Conservation (phyloP, 768 basidiomycete genomes). For the Xanthoconium stramineum region DNA sequence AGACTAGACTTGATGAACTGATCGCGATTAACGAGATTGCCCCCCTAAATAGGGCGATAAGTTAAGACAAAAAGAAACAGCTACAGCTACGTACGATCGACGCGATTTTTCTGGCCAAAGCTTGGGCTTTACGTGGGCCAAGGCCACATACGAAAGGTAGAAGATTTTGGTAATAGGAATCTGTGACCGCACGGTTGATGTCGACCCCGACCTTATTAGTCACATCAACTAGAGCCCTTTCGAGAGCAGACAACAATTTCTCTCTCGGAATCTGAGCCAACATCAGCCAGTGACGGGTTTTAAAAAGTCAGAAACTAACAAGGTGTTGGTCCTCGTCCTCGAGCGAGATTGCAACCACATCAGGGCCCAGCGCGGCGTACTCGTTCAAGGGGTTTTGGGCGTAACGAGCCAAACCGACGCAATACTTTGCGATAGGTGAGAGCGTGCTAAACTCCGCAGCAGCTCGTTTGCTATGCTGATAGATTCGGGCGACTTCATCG, state of each 20-base stretch:
- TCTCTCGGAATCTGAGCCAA: constrained; percentile 73
- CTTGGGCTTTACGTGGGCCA: constrained; percentile 91
- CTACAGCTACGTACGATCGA: constrained; percentile 51
- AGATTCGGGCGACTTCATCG: constrained; percentile 92
- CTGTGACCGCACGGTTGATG: constrained; percentile 88
- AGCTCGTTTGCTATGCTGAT: constrained; percentile 86
- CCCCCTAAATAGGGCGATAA: constrained; percentile 53
- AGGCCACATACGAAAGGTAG: constrained; percentile 91
- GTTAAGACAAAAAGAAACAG: background rate
- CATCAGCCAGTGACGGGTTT: constrained; percentile 4
- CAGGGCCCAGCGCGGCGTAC: constrained; percentile 83
- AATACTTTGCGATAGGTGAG: constrained; percentile 81
- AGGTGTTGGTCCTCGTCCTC: constrained; percentile 85
- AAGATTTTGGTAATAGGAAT: constrained; percentile 84
- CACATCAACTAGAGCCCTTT: constrained; percentile 85
- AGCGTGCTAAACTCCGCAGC: constrained; percentile 78
- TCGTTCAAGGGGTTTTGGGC: constrained; percentile 93
- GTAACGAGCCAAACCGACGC: constrained; percentile 90
- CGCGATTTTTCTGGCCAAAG: constrained; percentile 76
- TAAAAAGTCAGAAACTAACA: constrained; percentile 41
- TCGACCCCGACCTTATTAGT: constrained; percentile 94
- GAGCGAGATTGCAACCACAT: constrained; percentile 80
- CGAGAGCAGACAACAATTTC: constrained; percentile 76
- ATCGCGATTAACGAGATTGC: constrained; percentile 80
- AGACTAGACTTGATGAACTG: constrained; percentile 83